These are phyloP conservation scores for Tremellales sp. DNA, from an alignment of 1,284 basidiomycete species.

Conservation along the genomic window DNA sequence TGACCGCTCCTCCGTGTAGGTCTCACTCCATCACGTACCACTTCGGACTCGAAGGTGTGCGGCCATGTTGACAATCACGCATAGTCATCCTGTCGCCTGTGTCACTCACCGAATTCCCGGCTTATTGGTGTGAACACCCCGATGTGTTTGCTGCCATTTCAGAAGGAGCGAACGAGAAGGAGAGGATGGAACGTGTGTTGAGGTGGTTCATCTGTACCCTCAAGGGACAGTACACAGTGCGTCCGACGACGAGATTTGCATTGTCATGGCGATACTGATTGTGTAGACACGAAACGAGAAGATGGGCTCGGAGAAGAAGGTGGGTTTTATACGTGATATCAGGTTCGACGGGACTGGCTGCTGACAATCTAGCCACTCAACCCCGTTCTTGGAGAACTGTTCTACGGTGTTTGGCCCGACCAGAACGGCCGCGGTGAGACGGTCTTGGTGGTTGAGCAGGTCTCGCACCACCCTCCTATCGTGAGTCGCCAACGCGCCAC, in stretches of 20 bases:
- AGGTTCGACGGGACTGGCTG: slow-evolving; percentile 4
- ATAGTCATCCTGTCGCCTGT: slow-evolving; percentile 76
- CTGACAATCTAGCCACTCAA: slow-evolving; percentile 64
- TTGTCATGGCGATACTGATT: not conserved
- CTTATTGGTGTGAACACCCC: slow-evolving; percentile 90
- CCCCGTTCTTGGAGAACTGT: slow-evolving; percentile 91
- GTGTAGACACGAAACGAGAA: slow-evolving; percentile 72
- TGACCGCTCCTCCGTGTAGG: slow-evolving; percentile 76
- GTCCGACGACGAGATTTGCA: slow-evolving; percentile 12
- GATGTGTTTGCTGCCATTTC: slow-evolving; percentile 78
- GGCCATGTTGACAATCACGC: not conserved
- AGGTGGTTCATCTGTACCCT: slow-evolving; percentile 91
- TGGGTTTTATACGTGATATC: slow-evolving; percentile 4
- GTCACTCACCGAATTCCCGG: slow-evolving; percentile 69
- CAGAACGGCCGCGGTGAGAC: slow-evolving; percentile 75
- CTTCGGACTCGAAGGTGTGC: not conserved
- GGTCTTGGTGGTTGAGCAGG: slow-evolving; percentile 87
- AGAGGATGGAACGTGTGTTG: slow-evolving; percentile 69
- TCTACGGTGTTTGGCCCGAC: slow-evolving; percentile 89
- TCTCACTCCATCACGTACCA: not conserved
- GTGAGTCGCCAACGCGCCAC: slow-evolving; percentile 27
- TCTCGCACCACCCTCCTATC: slow-evolving; percentile 90
- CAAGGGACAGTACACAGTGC: slow-evolving; percentile 83
- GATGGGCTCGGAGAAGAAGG: slow-evolving; percentile 94
- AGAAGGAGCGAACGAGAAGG: slow-evolving; percentile 65